A percentile compares a stretch with the other conserved stretches of the same genome.
phyloP scores from a whole-genome alignment of 208 protist genomes.

The Leishmania guyanensis region DNA sequence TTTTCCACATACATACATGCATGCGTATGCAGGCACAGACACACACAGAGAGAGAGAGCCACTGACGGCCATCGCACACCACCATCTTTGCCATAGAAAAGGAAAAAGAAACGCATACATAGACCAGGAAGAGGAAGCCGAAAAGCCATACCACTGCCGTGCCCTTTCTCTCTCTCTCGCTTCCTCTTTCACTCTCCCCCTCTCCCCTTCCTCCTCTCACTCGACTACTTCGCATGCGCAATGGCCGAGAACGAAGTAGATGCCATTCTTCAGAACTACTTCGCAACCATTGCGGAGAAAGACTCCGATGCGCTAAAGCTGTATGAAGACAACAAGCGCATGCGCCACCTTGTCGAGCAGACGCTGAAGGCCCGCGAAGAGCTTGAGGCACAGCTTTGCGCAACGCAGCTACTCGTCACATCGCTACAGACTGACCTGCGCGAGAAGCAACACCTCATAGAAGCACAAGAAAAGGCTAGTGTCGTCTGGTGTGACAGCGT shows the following conservation, averaged over 20 bases:
- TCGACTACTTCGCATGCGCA: background rate
- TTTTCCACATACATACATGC: background rate
- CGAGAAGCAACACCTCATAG: slow-evolving; percentile 58
- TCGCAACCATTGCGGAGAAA: slow-evolving; percentile 67
- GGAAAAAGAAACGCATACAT: background rate
- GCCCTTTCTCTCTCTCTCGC: background rate
- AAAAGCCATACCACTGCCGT: background rate
- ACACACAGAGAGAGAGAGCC: background rate
- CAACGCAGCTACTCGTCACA: slow-evolving; percentile 38
- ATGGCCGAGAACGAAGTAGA: slow-evolving; percentile 63
- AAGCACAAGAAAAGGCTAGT: slow-evolving; percentile 46
- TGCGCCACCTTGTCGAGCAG: slow-evolving; percentile 62
- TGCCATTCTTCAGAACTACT: slow-evolving; percentile 67
- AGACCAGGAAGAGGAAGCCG: background rate
- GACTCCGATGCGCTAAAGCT: slow-evolving; percentile 78
- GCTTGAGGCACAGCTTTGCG: slow-evolving; percentile 42
- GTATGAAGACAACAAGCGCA: slow-evolving; percentile 73
- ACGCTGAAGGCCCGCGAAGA: slow-evolving; percentile 44
- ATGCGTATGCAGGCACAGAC: background rate
- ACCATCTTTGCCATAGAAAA: background rate
- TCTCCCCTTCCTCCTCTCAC: background rate
- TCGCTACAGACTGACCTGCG: slow-evolving; percentile 54
- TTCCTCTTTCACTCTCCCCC: background rate
- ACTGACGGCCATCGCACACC: background rate
- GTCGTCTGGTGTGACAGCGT: slow-evolving; percentile 39